Base-by-base conservation (phyloP, 352 stramenopile genomes). In the Phytophthora cryptogea region DNA sequence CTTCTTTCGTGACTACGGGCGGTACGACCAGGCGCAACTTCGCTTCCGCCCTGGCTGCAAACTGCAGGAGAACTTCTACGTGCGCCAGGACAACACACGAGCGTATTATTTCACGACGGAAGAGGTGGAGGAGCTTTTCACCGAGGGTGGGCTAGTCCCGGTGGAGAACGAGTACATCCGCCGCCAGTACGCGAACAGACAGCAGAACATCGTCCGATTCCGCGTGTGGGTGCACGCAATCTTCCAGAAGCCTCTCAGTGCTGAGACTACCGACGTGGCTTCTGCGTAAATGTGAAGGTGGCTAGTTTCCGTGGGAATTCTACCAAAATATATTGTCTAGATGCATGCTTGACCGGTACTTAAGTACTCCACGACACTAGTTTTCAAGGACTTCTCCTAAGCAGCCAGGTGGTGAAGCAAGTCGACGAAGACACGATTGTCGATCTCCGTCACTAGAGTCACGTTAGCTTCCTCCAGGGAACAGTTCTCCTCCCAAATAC, bases 1-100 rank as follows among this genome's bases (percentile, higher is more conserved):
- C 11, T 92, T 99, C 48, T 92, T 99, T 73, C 83, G 94, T 36
- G 96, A 99, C 78, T 99, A 98, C 69, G 96, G 94, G 1, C 80
- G 95, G 36, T 98, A 95, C 53, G 95, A 99, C 72, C 92, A 98
- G 65, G 94, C 94, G 6, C 95, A 98, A 78, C 78, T 98, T 52
- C 94, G 97, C 55, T 95, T 98, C 67, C 78, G 82, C 10, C 52
- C 79, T 11, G 87, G 83, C 30, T 82, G 89, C 64, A 93, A 96
- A 49, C 74, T 98, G 23, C 88, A 94, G 46, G 87, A 98, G 2
- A 98, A 99, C 62, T 98, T 97, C 41, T 99, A 98, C 76, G 83
- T 96, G 33, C 94, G 96, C 51, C 80, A 96, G 63, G 95, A 98
- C 78, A 97, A 97, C 57, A 99, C 95, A 4, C 89, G 92, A 27